These are phyloP conservation scores for Pezicula radicicola DNA, from an alignment of 2,329 filamentous ascomycete species.

Conservation along the genomic window DNA sequence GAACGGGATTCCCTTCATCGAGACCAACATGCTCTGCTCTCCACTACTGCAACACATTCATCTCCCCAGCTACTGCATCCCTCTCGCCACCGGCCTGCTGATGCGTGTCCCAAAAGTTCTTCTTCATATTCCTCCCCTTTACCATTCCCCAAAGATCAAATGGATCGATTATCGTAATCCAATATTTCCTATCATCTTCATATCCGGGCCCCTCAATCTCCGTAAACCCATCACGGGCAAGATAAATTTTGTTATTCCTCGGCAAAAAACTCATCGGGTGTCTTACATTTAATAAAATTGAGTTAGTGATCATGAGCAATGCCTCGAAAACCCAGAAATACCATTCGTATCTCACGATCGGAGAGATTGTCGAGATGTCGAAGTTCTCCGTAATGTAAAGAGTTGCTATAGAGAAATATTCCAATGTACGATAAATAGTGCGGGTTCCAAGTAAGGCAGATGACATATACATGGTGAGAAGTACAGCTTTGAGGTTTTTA, in stretches of 20 bases:
- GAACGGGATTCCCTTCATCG: too few species aligned
- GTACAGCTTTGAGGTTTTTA: constrained; percentile 21
- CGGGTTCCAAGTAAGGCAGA: constrained; percentile 46
- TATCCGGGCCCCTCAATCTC: constrained; percentile 48
- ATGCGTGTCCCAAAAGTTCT: constrained; percentile 24
- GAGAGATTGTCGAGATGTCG: constrained; percentile 33
- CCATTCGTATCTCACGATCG: constrained; percentile 53
- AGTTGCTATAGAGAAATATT: constrained; percentile 50
- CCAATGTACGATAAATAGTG: constrained; percentile 56
- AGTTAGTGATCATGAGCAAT: constrained; percentile 48
- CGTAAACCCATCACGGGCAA: constrained; percentile 45
- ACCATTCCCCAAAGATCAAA: constrained; percentile 23
- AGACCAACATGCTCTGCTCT: too few species aligned
- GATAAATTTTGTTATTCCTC: constrained; percentile 42
- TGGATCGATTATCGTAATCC: constrained; percentile 25
- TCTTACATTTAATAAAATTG: constrained; percentile 44
- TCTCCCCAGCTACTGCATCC: not conserved
- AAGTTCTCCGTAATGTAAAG: constrained; percentile 34
- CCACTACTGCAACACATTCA: too few species aligned
- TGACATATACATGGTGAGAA: constrained; percentile 50
- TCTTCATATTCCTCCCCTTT: constrained; percentile 18
- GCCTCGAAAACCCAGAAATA: constrained; percentile 59
- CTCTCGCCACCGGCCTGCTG: constrained; percentile 4
- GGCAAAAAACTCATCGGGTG: constrained; percentile 52
- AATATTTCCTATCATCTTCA: constrained; percentile 38